phyloP scores from a whole-genome alignment of 2,329 filamentous ascomycete species.

The Grosmannia huntii region DNA sequence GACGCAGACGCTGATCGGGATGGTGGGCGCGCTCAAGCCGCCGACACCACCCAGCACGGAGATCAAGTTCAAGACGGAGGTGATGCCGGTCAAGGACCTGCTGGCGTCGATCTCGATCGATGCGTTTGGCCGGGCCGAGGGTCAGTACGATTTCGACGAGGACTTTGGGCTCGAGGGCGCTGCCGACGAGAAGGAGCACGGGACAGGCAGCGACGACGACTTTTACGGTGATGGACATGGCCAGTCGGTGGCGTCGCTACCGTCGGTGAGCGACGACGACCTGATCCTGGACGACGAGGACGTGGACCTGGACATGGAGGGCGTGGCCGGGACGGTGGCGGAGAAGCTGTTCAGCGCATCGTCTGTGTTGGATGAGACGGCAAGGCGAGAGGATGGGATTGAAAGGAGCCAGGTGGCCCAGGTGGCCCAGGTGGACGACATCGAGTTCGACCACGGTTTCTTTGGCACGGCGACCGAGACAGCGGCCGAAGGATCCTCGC shows the following conservation, averaged over 20 bases:
- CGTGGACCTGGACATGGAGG: neutral
- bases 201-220: conserved; percentile 13
- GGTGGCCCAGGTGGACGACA: conserved; percentile 23
- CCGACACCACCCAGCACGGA: conserved; percentile 72
- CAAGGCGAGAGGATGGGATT: too few relatives aligned
- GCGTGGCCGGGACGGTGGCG: conserved; percentile 16
- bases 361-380: conserved; percentile 24
- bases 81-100: conserved; percentile 77
- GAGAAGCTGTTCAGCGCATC: conserved; percentile 36
- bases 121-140: conserved; percentile 54
- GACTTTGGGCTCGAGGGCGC: conserved; percentile 43
- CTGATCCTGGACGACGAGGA: conserved; percentile 5
- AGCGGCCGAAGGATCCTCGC: conserved; percentile 25
- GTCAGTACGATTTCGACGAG: conserved; percentile 49
- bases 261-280: conserved; percentile 8
- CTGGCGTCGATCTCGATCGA: conserved; percentile 83
- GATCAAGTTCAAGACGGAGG: conserved; percentile 74
- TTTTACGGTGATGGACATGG: conserved; percentile 7
- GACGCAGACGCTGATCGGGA: conserved; percentile 75
- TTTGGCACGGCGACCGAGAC: conserved; percentile 53
- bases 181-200: conserved; percentile 10
- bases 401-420: neutral
- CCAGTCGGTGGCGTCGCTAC: conserved; percentile 11
- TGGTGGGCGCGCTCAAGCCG: conserved; percentile 69
- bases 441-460: conserved; percentile 67